These are phyloP conservation scores for Colletotrichum liriopes DNA, from an alignment of 2,329 filamentous ascomycete genomes.

Conservation along the genomic window DNA sequence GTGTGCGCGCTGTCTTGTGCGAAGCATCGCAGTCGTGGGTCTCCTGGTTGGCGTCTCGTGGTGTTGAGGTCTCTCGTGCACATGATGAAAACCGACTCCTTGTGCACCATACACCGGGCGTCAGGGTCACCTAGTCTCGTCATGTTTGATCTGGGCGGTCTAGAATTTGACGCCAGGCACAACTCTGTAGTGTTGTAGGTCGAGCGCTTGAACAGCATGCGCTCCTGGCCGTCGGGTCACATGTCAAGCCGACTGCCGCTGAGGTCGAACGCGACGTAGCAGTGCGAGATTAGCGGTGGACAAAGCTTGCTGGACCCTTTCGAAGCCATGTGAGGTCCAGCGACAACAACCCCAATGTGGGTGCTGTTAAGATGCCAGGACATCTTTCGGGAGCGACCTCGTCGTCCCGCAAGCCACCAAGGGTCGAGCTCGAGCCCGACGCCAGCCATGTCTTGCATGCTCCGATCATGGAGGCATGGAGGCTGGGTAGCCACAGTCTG, in stretches of 20 bases:
- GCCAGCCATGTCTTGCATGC: conserved; percentile 33
- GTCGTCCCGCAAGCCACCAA: conserved; percentile 19
- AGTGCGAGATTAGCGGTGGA: conserved; percentile 37
- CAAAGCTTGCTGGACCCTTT: conserved; percentile 36
- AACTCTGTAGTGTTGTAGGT: background rate
- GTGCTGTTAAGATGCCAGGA: conserved; percentile 14
- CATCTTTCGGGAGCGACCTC: conserved; percentile 19
- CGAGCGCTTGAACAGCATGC: conserved; percentile 6
- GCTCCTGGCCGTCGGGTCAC: conserved; percentile 18
- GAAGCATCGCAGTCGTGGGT: conserved; percentile 1
- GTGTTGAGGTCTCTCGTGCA: conserved; percentile 21
- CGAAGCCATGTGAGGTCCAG: conserved; percentile 1
- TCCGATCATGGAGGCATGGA: conserved; percentile 38
- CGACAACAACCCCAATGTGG: conserved; percentile 10
- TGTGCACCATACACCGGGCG: background rate
- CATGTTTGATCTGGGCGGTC: conserved; percentile 1
- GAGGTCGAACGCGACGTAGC: conserved; percentile 17
- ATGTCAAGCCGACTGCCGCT: conserved; percentile 26
- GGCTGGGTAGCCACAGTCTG: conserved; percentile 27
- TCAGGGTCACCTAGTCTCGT: background rate
- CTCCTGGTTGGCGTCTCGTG: background rate
- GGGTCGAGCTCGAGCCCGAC: conserved; percentile 6
- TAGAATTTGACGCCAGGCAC: conserved; percentile 3
- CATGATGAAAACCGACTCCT: conserved; percentile 24
- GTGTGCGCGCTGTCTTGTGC: conserved; percentile 2